Evolutionary conservation across 2,329 filamentous ascomycete species (phyloP).

Genomic region (Trichoderma sp.): DNA sequence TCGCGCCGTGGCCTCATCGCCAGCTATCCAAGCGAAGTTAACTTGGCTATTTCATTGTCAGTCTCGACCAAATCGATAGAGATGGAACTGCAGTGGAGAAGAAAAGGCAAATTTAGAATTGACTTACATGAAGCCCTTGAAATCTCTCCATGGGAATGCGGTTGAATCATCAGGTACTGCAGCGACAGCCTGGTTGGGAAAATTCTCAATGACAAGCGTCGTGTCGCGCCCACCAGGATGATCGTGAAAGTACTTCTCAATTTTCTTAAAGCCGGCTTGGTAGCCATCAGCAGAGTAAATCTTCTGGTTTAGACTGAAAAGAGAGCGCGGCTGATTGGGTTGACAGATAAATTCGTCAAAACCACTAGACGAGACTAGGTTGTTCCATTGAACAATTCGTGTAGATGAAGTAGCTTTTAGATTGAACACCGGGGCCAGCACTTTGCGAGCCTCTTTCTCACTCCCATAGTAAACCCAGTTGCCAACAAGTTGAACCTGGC

Average conservation of each 20-base stretch:
- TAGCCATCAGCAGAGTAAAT: neutral
- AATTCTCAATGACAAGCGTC: neutral
- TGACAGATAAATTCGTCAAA: neutral
- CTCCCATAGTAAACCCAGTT: neutral
- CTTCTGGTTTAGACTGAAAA: slow-evolving; percentile 13
- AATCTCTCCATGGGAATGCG: slow-evolving; percentile 1
- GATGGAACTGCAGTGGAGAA: neutral
- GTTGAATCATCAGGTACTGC: neutral
- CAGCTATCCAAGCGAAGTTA: neutral
- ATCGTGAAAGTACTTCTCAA: neutral
- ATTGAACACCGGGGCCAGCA: neutral
- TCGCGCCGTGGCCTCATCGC: neutral
- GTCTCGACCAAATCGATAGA: fast-evolving
- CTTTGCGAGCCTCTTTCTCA: slow-evolving; percentile 3
- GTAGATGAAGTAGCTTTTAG: neutral
- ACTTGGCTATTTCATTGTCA: neutral
- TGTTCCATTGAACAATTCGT: neutral
- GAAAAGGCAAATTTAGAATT: neutral
- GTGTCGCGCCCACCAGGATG: neutral
- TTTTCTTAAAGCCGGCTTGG: neutral
- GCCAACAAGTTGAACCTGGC: neutral
- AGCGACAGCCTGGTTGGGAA: slow-evolving; percentile 1
- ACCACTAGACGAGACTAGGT: neutral
- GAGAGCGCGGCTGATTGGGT: neutral
- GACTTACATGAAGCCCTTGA: slow-evolving; percentile 6